phyloP scores from a whole-genome alignment of 768 basidiomycete genomes.

The Suillus alpinus region DNA sequence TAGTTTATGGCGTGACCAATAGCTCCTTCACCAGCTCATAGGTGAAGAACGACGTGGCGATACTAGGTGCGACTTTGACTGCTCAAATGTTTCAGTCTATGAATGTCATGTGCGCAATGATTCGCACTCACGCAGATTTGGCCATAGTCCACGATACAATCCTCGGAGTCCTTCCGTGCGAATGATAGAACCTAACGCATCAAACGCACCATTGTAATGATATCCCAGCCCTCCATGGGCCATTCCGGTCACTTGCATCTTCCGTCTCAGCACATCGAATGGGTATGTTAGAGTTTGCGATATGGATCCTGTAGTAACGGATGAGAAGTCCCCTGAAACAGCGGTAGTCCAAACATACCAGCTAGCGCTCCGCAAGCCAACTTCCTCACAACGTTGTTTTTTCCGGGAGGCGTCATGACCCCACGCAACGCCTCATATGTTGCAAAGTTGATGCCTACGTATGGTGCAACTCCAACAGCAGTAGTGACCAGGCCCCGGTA shows the following conservation, averaged over 20 bases:
- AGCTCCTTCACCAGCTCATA: slow-evolving; percentile 67
- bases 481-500: slow-evolving; percentile 87
- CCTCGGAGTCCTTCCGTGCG: slow-evolving; percentile 73
- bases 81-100: slow-evolving; percentile 13
- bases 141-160: slow-evolving; percentile 86
- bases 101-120: slow-evolving; percentile 8
- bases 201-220: slow-evolving; percentile 78
- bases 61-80: slow-evolving; percentile 92
- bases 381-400: slow-evolving; percentile 65
- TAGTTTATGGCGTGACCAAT: slow-evolving; percentile 36
- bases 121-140: slow-evolving; percentile 70
- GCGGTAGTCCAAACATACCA: slow-evolving; percentile 41
- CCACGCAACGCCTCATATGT: slow-evolving; percentile 83
- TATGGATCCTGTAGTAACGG: slow-evolving; percentile 58
- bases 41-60: slow-evolving; percentile 82
- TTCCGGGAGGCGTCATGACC: slow-evolving; percentile 77
- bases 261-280: slow-evolving; percentile 89
- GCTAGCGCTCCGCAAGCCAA: slow-evolving; percentile 84
- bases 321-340: slow-evolving; percentile 8
- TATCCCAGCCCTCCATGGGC: slow-evolving; percentile 51
- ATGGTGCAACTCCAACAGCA: slow-evolving; percentile 86
- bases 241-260: slow-evolving; percentile 94
- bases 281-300: slow-evolving; percentile 96
- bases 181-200: slow-evolving; percentile 70
- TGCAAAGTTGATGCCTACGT: slow-evolving; percentile 91